These are phyloP conservation scores for Fusarium anthophilum DNA, from an alignment of 2,329 filamentous ascomycete genomes.

Conservation along the genomic window DNA sequence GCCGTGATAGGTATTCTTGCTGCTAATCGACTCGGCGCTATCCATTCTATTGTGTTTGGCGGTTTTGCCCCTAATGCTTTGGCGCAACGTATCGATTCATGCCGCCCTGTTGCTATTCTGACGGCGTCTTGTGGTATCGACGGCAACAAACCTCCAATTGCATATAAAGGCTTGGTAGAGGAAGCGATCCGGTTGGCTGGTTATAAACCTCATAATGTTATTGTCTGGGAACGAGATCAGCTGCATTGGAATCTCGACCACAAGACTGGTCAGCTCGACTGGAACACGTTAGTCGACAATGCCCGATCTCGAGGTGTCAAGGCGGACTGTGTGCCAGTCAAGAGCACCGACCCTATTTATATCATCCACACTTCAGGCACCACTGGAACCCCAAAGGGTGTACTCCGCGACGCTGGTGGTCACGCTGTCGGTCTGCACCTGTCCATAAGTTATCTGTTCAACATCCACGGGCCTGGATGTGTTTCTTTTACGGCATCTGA, in stretches of 20 bases:
- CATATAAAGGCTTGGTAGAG: conserved; percentile 81
- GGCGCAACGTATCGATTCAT: conserved; percentile 88
- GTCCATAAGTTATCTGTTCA: conserved; percentile 84
- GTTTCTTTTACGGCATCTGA: conserved; percentile 80
- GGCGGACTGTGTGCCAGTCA: conserved; percentile 80
- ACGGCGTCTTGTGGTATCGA: conserved; percentile 95
- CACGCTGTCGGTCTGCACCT: conserved; percentile 87
- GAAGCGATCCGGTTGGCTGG: conserved; percentile 73
- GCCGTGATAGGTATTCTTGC: conserved; percentile 89
- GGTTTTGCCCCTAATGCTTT: conserved; percentile 85
- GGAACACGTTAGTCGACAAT: conserved; percentile 80
- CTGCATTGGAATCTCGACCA: conserved; percentile 78
- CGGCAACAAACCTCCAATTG: conserved; percentile 79
- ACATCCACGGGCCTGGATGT: conserved; percentile 83
- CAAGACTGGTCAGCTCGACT: conserved; percentile 76
- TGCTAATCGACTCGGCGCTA: conserved; percentile 80
- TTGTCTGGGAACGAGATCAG: conserved; percentile 87
- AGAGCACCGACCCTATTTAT: conserved; percentile 82
- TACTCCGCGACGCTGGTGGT: conserved; percentile 82
- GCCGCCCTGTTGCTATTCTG: conserved; percentile 77
- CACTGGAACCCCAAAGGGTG: conserved; percentile 84
- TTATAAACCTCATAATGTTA: conserved; percentile 76
- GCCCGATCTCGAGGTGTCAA: conserved; percentile 72
- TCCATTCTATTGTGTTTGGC: conserved; percentile 93
- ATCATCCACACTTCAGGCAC: conserved; percentile 91